A percentile compares a stretch with the other conserved stretches of the same genome.
Evolutionary conservation across 306 rosid species (phyloP).

Genomic region (Acacia crassicarpa): DNA sequence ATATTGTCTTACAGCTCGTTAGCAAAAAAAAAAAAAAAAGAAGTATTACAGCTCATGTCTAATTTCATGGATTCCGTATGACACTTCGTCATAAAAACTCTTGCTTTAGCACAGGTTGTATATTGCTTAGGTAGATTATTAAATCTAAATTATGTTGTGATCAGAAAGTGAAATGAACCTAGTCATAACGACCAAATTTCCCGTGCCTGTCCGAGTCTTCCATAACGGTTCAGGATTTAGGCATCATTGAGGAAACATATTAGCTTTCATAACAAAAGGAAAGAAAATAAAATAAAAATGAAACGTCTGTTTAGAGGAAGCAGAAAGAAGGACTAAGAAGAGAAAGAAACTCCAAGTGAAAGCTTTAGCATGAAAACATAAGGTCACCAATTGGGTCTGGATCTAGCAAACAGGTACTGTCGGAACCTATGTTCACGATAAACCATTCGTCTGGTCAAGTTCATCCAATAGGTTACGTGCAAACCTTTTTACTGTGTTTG

Average conservation of each 20-base stretch:
- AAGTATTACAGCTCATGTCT: neutral
- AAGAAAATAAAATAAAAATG: neutral
- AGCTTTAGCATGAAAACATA: neutral
- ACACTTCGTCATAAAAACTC: neutral
- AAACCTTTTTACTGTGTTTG: neutral
- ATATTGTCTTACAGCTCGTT: too few relatives aligned
- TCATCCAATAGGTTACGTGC: neutral
- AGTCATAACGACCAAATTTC: neutral
- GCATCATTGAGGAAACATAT: neutral
- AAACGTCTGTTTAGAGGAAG: neutral
- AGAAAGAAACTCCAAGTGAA: neutral
- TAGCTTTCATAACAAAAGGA: neutral
- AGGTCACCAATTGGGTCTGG: neutral
- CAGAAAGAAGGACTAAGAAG: neutral
- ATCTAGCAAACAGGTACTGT: neutral
- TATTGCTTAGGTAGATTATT: neutral
- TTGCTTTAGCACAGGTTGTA: neutral
- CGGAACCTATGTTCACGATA: conserved; percentile 1
- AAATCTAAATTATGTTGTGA: neutral
- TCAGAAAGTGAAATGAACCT: neutral
- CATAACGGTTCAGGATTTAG: neutral
- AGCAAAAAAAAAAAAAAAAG: too few relatives aligned
- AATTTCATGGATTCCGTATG: neutral
- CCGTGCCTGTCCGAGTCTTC: neutral
- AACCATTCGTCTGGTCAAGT: neutral